Evolutionary conservation across 768 basidiomycete genomes (phyloP), one percentile per base, ranked within the genome.

Genomic region (Pleurotus tuoliensis): DNA sequence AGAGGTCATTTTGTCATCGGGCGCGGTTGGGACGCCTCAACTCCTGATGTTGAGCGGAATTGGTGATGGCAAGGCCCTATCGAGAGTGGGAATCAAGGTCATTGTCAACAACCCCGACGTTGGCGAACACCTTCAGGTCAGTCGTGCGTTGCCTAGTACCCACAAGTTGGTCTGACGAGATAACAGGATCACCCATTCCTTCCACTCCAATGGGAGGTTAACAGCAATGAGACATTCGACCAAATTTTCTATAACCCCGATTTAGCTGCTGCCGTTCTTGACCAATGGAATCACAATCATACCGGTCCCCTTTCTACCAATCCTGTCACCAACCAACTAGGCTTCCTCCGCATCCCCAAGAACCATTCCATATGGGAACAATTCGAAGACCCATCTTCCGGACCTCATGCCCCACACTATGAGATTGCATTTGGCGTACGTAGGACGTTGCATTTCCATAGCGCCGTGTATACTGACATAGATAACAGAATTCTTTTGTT

Each of bases 1-100:
- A 58, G 85, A 87, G 61, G 71, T 87, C 55, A 73, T 87, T 15
- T 61, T 87, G 4, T 66, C 69, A 0, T 72, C 71, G 12, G 76
- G 76, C 1, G 47, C 70, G 2, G 61, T 76, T 41, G 71, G 69
- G 7, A 74, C 75, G 2, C 71, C 75, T 0, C 69, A 71, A 2
- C 66, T 76, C 27, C 63, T 76, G 5, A 59, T 71, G 47, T 66
- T 70, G 24, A 74, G 71, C 11, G 74, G 74, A 30, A 72, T 77
- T 18, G 75, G 76, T 12, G 62, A 65, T 38, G 55, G 50, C 11
- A 30, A 41, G 25, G 62, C 64, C 11, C 65, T 75, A 1, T 48
- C 25, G 2, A 51, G 44, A 4, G 18, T 71, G 16, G 67, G 66
- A 5, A 69, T 75, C 24, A 57, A 30, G 1, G 56, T 71, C 8